Conservation (phyloP, 2,329 filamentous ascomycete species). For the Pseudopithomyces maydicus region DNA sequence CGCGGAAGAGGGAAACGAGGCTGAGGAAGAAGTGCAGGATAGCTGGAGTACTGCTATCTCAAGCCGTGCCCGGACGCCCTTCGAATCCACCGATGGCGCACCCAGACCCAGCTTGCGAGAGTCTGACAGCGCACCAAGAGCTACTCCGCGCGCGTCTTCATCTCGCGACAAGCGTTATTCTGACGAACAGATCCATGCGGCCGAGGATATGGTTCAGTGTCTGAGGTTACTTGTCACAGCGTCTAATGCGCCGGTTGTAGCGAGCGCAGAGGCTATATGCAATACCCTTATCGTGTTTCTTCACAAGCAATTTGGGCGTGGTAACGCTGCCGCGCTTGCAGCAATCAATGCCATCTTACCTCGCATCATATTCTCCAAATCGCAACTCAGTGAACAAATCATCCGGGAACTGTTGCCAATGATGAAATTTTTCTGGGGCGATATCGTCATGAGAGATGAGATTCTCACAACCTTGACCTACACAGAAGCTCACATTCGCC, state of each 20-base stretch:
- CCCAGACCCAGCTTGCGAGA: conserved; percentile 32
- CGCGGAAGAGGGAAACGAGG: conserved; percentile 29
- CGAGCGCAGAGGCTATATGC: conserved; percentile 62
- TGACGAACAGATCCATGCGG: conserved; percentile 28
- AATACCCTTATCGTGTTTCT: conserved; percentile 65
- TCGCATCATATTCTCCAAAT: conserved; percentile 70
- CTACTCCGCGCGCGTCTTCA: conserved; percentile 28
- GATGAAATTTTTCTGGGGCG: conserved; percentile 76
- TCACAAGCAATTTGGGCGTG: conserved; percentile 62
- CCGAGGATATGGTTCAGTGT: conserved; percentile 61
- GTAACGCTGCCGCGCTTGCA: conserved; percentile 75
- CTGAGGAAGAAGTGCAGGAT: conserved; percentile 26
- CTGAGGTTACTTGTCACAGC: conserved; percentile 67
- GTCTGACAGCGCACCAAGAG: conserved; percentile 28
- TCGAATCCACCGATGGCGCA: conserved; percentile 32
- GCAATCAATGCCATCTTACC: conserved; percentile 74
- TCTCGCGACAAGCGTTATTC: conserved; percentile 22
- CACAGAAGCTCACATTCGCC: conserved; percentile 52
- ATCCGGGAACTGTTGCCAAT: conserved; percentile 69
- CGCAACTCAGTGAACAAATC: conserved; percentile 64
- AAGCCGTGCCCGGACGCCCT: conserved; percentile 37
- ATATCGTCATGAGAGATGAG: conserved; percentile 67
- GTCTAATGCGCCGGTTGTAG: conserved; percentile 69
- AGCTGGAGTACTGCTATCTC: conserved; percentile 38
- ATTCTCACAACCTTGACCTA: conserved; percentile 74